Evolutionary conservation across 495 filamentous ascomycete species (phyloP), one percentile per base, ranked within the genome.

Genomic region (Aspergillus ellipticus): DNA sequence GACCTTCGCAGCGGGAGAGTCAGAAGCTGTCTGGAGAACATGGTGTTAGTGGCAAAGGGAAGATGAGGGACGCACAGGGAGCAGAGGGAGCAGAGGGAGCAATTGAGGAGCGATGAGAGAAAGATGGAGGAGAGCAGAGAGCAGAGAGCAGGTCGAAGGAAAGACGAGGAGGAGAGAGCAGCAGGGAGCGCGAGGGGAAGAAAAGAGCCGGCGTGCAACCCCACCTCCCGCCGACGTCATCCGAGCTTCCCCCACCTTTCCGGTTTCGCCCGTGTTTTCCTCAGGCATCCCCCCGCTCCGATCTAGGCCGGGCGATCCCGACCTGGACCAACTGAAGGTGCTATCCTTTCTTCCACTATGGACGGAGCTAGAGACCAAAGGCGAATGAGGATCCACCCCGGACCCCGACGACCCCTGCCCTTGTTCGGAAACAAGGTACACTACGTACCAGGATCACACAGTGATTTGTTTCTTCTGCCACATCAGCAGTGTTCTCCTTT

Each of bases 1-100:
- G 54, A 56, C 46, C 55, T 57, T 35, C 28, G 55, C 6, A 57
- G 41, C 6, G 55, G 41, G 26, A 29, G 43, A 29, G 54, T 56
- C 43, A 56, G 54, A 46, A 51, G 48, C 54, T 35, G 48, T n/a
- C 48, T 29, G 35, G 48, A 37, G 26, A 46, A 43, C 47, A 51
- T 52, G 35, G 43, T 17, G 22, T 22, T 48, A 20, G n/a, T 16
- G 7, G 42, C 8, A 31, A 42, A 4, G 13, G 35, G n/a, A 4
- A 39, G 35, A n/a, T 39, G 35, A 39, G 13, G 35, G 6, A 48
- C 45, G 45, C 45, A 48, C 45, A 22, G 41, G 13, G 35, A 5
- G n/a, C n/a, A n/a, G n/a, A n/a, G n/a, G n/a, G n/a, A n/a, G n/a
- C n/a, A 46, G 46, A 42, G 31, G 35, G 26, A 49, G 21, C 16